Evolutionary conservation across 306 rosid genomes (phyloP).

Genomic region (Quercus gilva): DNA sequence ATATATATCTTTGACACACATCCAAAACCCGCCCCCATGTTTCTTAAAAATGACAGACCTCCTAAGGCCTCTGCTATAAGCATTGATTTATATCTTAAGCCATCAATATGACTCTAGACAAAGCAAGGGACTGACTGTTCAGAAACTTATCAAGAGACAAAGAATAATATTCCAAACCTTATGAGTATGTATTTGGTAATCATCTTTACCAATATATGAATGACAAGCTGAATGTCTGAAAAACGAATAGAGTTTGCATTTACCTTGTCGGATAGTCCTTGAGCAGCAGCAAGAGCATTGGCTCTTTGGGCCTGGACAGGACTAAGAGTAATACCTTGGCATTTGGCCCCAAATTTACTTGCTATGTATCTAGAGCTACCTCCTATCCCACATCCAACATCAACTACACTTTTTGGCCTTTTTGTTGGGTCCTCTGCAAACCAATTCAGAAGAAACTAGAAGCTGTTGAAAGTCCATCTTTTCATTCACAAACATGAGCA

Average conservation of each 20-base stretch:
- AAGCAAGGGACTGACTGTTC: not conserved
- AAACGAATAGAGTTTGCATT: not conserved
- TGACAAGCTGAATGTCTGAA: not conserved
- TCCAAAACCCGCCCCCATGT: not conserved
- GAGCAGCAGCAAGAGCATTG: conserved; percentile 67
- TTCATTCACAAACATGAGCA: not conserved
- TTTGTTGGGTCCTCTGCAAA: conserved; percentile 18
- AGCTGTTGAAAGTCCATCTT: not conserved
- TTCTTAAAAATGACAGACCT: not conserved
- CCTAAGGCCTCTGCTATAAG: conserved; percentile 6
- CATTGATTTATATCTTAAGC: not conserved
- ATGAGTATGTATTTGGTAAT: not conserved
- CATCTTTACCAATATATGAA: not conserved
- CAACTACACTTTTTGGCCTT: conserved; percentile 55
- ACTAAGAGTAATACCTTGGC: conserved; percentile 77
- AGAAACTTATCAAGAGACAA: not conserved
- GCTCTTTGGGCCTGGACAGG: conserved; percentile 91
- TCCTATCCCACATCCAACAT: conserved; percentile 97
- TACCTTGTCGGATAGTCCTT: conserved; percentile 59
- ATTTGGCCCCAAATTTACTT: conserved; percentile 53
- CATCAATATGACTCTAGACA: not conserved
- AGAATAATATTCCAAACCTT: not conserved
- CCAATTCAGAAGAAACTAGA: not conserved
- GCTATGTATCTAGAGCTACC: conserved; percentile 90
- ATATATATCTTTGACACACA: not conserved